These are phyloP conservation scores for Sugiyamaella smithiae DNA, from an alignment of 805 yeast genomes.

Conservation along the genomic window DNA sequence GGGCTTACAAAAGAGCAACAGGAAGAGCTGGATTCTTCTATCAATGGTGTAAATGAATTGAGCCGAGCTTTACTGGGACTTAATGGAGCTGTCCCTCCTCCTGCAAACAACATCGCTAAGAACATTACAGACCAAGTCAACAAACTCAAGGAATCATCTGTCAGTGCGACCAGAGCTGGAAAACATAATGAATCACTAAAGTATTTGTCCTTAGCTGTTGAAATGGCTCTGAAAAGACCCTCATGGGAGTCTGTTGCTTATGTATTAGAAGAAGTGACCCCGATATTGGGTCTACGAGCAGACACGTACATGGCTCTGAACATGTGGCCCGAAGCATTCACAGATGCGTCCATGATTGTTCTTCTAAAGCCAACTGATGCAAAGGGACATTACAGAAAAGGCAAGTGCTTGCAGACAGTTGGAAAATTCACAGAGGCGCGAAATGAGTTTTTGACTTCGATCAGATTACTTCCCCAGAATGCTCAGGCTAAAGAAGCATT, in stretches of 20 bases:
- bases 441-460: constrained; percentile 21
- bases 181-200: constrained; percentile 36
- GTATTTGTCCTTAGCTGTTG: constrained; percentile 37
- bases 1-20: constrained; percentile 16
- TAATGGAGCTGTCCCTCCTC: constrained; percentile 37
- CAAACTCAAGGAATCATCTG: constrained; percentile 36
- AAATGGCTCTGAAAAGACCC: constrained; percentile 39
- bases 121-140: constrained; percentile 31
- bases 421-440: constrained; percentile 26
- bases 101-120: constrained; percentile 30
- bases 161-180: constrained; percentile 27
- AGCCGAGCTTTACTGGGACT: constrained; percentile 30
- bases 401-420: constrained; percentile 27
- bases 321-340: constrained; percentile 38
- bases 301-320: constrained; percentile 37
- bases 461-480: constrained; percentile 21
- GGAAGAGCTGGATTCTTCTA: constrained; percentile 24
- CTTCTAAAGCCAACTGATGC: constrained; percentile 34
- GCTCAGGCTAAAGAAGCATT: constrained; percentile 18
- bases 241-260: constrained; percentile 38
- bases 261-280: constrained; percentile 35
- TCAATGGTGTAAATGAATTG: constrained; percentile 32
- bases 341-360: constrained; percentile 36
- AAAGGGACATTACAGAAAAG: constrained; percentile 36
- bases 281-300: constrained; percentile 36